Evolutionary conservation across 768 basidiomycete genomes (phyloP).

Genomic region (Suillus alpinus): DNA sequence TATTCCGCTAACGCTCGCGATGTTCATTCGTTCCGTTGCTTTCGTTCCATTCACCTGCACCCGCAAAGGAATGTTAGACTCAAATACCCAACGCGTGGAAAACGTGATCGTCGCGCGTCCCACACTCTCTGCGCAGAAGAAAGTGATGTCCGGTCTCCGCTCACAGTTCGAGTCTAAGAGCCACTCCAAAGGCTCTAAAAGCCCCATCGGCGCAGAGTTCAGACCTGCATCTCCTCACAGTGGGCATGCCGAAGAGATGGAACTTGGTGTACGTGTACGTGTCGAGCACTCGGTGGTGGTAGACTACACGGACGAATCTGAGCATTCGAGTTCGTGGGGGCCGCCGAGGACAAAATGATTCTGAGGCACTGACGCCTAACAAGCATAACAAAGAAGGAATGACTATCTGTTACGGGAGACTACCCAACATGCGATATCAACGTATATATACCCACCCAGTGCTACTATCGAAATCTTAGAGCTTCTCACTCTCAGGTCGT

Average conservation of each 20-base stretch:
- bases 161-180: conserved; percentile 18
- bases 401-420: not conserved
- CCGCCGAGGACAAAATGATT: conserved; percentile 11
- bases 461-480: not conserved
- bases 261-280: conserved; percentile 30
- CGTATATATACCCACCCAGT: not conserved
- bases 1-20: not conserved
- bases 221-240: conserved; percentile 6
- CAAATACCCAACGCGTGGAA: conserved; percentile 23
- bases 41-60: not conserved
- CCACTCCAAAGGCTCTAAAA: conserved; percentile 6
- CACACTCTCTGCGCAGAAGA: conserved; percentile 10
- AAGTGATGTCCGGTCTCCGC: conserved; percentile 22
- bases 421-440: not conserved
- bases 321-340: conserved; percentile 14
- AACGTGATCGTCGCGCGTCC: conserved; percentile 26
- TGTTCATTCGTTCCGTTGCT: not conserved
- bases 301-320: conserved; percentile 16
- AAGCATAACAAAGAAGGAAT: not conserved
- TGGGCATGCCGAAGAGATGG: conserved; percentile 12
- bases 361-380: not conserved
- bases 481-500: not conserved
- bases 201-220: conserved; percentile 20
- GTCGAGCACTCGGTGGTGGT: conserved; percentile 28
- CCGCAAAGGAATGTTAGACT: conserved; percentile 19